phyloP scores from a whole-genome alignment of 441 rosid genomes.

The Arabidopsis hybrid region DNA sequence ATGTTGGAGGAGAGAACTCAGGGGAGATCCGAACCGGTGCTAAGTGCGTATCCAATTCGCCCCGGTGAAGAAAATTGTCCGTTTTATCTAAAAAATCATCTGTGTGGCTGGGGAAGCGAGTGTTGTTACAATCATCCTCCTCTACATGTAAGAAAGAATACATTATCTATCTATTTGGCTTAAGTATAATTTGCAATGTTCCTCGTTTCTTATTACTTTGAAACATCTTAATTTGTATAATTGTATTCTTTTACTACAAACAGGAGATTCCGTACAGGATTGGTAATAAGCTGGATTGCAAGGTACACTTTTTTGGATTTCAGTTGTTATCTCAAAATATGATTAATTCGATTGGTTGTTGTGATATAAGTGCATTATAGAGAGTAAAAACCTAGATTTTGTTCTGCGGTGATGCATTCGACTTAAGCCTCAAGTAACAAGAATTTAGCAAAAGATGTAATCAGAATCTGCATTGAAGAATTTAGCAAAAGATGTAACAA shows the following conservation, averaged over 20 bases:
- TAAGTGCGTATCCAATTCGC: not conserved
- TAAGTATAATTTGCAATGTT: not conserved
- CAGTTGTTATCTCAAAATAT: not conserved
- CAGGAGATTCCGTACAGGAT: not conserved
- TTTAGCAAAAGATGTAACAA: not conserved
- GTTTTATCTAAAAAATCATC: not conserved
- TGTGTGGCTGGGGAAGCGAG: not conserved
- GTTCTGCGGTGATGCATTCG: not conserved
- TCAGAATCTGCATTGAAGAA: not conserved
- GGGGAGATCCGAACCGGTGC: not conserved
- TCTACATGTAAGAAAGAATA: not conserved
- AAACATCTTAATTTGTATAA: slow-evolving; percentile 5
- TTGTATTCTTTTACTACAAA: not conserved
- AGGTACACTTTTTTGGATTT: not conserved
- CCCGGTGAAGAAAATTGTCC: not conserved
- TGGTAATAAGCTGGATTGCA: not conserved
- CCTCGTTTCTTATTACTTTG: not conserved
- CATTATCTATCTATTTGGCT: not conserved
- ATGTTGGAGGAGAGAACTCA: not conserved
- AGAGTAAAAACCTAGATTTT: not conserved
- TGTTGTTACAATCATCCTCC: not conserved
- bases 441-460: not conserved
- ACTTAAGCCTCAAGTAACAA: not conserved
- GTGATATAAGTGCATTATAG: not conserved
- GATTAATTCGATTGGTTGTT: not conserved